These are phyloP conservation scores for Metschnikowia santaceciliae DNA, from an alignment of 805 yeast species.

Conservation along the genomic window DNA sequence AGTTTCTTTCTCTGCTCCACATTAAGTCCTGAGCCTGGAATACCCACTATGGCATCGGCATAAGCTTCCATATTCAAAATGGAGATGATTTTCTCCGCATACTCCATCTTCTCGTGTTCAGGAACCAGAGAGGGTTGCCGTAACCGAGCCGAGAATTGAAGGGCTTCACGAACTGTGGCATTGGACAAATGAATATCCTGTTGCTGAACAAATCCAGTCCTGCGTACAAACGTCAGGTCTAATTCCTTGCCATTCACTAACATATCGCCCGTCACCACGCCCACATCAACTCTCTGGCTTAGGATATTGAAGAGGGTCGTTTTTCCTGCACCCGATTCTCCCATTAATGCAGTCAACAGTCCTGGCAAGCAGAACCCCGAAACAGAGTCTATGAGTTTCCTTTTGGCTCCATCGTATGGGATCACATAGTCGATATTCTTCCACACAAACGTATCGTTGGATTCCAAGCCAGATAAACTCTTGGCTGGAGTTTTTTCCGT, in stretches of 20 bases:
- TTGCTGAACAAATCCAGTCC: constrained; percentile 56
- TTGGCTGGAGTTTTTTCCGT: too few species aligned
- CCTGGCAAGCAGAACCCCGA: constrained; percentile 35
- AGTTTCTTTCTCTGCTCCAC: constrained; percentile 52
- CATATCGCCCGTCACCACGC: constrained; percentile 54
- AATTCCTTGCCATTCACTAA: constrained; percentile 50
- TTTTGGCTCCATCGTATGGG: neutral
- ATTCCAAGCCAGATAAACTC: neutral
- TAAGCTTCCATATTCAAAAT: constrained; percentile 50
- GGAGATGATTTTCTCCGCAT: constrained; percentile 47
- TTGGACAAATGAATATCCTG: constrained; percentile 51
- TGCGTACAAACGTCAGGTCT: constrained; percentile 47
- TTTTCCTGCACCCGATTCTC: constrained; percentile 61
- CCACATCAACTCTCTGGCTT: constrained; percentile 50
- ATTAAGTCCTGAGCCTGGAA: constrained; percentile 44
- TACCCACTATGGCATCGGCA: constrained; percentile 49
- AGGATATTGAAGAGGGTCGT: constrained; percentile 51
- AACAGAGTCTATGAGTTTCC: neutral
- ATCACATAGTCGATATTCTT: neutral
- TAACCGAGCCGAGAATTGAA: constrained; percentile 47
- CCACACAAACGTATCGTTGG: neutral
- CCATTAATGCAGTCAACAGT: constrained; percentile 56
- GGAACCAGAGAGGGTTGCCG: constrained; percentile 41
- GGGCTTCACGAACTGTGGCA: constrained; percentile 50
- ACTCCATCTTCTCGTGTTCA: constrained; percentile 40